phyloP scores from a whole-genome alignment of 2,329 filamentous ascomycete species.

The Cladosporium austrohemisphaericum region DNA sequence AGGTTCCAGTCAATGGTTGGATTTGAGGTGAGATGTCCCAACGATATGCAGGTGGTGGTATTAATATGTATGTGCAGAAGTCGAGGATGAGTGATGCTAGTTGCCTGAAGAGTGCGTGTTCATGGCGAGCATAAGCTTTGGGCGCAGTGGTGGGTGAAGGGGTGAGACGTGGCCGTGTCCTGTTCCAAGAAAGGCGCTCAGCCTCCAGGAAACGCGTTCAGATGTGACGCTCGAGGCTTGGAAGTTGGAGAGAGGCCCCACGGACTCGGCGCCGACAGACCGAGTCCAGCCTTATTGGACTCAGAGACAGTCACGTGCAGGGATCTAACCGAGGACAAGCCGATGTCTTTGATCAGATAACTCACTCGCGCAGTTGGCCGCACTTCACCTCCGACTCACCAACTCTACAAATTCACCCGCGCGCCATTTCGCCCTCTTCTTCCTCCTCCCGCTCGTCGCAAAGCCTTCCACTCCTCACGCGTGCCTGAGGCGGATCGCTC shows the following conservation, averaged over 20 bases:
- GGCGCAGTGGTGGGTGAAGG: neutral
- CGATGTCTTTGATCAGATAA: neutral
- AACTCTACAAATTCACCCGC: conserved; percentile 9
- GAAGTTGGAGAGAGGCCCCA: no score
- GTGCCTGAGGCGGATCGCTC: neutral
- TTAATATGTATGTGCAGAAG: neutral
- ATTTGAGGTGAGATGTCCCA: no score
- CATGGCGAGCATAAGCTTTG: no score
- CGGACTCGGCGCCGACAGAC: no score
- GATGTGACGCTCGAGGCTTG: conserved; percentile 9
- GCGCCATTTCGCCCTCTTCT: neutral
- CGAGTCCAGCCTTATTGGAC: neutral
- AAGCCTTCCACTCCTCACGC: neutral
- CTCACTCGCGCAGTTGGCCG: neutral
- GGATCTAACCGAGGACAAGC: neutral
- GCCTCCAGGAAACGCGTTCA: conserved; percentile 11
- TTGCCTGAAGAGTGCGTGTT: neutral
- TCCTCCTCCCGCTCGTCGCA: neutral
- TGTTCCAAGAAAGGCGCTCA: conserved; percentile 4
- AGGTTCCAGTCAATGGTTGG: neutral
- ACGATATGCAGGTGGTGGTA: neutral
- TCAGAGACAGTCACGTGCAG: no score
- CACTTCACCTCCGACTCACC: conserved; percentile 11
- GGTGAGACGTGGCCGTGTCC: no score
- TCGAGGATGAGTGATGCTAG: neutral